A percentile compares a stretch with the other conserved stretches of the same genome.
These are phyloP conservation scores for Alternaria triticina DNA, from an alignment of 2,329 filamentous ascomycete species.

Conservation along the genomic window DNA sequence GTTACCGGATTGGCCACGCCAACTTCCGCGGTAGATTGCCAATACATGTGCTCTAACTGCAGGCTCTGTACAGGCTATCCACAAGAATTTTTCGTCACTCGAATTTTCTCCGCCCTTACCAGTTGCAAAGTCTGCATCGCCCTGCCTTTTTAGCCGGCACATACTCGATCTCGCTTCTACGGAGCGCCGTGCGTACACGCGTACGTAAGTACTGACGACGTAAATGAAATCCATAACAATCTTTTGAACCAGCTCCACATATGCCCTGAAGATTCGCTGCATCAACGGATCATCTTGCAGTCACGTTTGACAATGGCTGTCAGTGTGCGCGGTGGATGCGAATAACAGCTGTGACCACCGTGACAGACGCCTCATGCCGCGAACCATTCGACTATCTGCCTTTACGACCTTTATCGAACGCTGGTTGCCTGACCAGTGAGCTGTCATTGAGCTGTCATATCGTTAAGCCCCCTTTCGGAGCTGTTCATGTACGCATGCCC, in stretches of 20 bases:
- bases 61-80: slow-evolving; percentile 2
- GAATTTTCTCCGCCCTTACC: background rate
- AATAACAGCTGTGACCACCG: background rate
- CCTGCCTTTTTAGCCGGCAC: slow-evolving; percentile 7
- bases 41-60: slow-evolving; percentile 4
- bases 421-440: background rate
- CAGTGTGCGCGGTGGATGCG: background rate
- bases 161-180: background rate
- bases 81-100: background rate
- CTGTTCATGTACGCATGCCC: background rate
- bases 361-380: background rate
- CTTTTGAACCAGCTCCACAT: background rate
- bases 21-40: background rate
- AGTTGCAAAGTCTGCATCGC: slow-evolving; percentile 4
- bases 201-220: background rate
- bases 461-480: background rate
- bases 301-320: background rate
- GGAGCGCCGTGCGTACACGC: slow-evolving; percentile 1
- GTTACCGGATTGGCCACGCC: background rate
- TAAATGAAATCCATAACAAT: background rate
- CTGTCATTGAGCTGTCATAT: background rate
- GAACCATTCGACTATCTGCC: background rate
- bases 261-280: background rate
- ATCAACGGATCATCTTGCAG: background rate
- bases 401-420: background rate